A percentile compares a stretch with the other conserved stretches of the same genome.
These are phyloP conservation scores for Lumnitzera littorea DNA, from an alignment of 345 rosid genomes.

Conservation along the genomic window DNA sequence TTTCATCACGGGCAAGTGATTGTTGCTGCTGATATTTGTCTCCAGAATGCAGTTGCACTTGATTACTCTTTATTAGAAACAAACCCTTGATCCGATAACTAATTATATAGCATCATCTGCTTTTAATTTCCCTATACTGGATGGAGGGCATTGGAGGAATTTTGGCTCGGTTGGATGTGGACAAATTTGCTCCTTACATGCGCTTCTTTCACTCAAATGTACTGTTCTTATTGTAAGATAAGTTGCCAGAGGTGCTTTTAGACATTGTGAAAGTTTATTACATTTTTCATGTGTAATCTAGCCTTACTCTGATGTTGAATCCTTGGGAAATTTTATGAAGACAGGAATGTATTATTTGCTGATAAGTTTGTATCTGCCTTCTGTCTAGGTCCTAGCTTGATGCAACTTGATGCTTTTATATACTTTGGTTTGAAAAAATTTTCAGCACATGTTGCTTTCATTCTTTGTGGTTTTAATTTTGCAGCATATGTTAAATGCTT, in stretches of 20 bases:
- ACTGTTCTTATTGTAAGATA: conserved; percentile 87
- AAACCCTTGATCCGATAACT: conserved; percentile 59
- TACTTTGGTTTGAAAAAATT: not conserved
- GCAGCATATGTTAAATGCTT: conserved; percentile 10
- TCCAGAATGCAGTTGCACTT: conserved; percentile 68
- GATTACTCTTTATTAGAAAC: conserved; percentile 51
- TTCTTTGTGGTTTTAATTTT: conserved; percentile 3
- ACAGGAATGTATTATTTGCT: conserved; percentile 12
- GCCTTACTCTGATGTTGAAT: conserved; percentile 1
- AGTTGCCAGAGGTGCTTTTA: conserved; percentile 72
- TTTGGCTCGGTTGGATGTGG: conserved; percentile 46
- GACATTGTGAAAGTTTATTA: conserved; percentile 35
- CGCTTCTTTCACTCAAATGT: conserved; percentile 68
- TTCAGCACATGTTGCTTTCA: not conserved
- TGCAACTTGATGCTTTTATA: not conserved
- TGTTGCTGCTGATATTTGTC: conserved; percentile 66
- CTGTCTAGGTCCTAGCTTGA: not conserved
- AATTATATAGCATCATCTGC: conserved; percentile 62
- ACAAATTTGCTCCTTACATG: conserved; percentile 59
- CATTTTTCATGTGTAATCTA: conserved; percentile 10
- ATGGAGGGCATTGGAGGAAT: conserved; percentile 45
- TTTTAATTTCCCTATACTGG: conserved; percentile 59
- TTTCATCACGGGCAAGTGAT: conserved; percentile 99
- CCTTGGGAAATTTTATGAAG: conserved; percentile 12
- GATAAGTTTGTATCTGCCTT: conserved; percentile 3